Percentiles rank a stretch among this genome's conserved stretches.
These are phyloP conservation scores for Meira nashicola DNA, from an alignment of 1,284 basidiomycete genomes.

Conservation along the genomic window DNA sequence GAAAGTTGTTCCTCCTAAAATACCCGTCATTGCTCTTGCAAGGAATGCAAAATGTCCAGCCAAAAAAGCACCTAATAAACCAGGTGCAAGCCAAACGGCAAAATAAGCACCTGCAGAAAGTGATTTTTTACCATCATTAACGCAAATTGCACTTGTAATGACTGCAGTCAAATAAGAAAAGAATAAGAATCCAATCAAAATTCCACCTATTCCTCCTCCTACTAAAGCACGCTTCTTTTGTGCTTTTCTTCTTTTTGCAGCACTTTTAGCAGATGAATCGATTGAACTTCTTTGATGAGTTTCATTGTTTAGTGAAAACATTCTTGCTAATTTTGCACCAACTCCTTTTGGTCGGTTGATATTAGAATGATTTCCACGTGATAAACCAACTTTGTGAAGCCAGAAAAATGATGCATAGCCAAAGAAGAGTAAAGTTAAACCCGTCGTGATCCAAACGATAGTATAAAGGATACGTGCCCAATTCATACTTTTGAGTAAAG, in stretches of 20 bases:
- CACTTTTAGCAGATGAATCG: constrained; percentile 13
- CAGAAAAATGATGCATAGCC: constrained; percentile 43
- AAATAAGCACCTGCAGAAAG: constrained; percentile 27
- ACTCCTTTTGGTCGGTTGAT: constrained; percentile 15
- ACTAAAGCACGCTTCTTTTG: constrained; percentile 16
- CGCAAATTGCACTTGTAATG: constrained; percentile 25
- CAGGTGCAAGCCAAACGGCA: constrained; percentile 34
- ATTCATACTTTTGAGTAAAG: constrained; percentile 15
- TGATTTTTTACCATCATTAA: constrained; percentile 13
- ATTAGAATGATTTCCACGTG: constrained; percentile 3
- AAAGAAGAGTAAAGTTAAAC: constrained; percentile 36
- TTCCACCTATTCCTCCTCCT: constrained; percentile 34
- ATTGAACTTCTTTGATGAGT: background rate
- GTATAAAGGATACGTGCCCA: constrained; percentile 33
- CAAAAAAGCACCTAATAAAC: constrained; percentile 30
- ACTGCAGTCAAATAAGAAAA: constrained; percentile 30
- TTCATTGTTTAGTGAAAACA: background rate
- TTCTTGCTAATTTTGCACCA: constrained; percentile 1
- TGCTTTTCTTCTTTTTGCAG: background rate
- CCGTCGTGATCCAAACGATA: constrained; percentile 34
- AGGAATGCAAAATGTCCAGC: constrained; percentile 24
- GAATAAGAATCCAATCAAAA: constrained; percentile 35
- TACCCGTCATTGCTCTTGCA: constrained; percentile 22
- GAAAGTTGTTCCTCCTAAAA: constrained; percentile 26
- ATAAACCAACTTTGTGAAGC: constrained; percentile 18